Conservation (phyloP, 257 asterid species). For the Cinchona pubescens region DNA sequence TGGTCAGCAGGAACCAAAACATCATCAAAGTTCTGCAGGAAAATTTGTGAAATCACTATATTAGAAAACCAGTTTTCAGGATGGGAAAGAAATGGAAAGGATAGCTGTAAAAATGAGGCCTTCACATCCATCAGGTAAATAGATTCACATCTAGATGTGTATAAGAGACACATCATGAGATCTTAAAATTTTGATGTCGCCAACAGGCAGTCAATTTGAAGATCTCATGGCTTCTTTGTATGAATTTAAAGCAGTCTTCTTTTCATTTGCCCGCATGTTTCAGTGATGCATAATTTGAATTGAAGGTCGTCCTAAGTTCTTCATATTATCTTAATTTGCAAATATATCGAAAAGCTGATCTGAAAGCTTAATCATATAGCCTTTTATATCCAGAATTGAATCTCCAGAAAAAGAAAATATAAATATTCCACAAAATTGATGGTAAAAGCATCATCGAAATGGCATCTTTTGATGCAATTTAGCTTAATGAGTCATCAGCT, state of each 20-base stretch:
- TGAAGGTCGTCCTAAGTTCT: neutral
- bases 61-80: neutral
- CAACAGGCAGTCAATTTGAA: neutral
- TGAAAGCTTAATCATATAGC: neutral
- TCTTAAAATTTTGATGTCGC: too few relatives aligned
- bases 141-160: too few relatives aligned
- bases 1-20: slow-evolving; percentile 95
- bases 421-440: neutral
- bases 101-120: neutral
- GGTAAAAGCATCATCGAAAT: neutral
- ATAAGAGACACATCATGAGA: too few relatives aligned
- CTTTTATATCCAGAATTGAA: neutral
- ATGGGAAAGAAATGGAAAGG: neutral
- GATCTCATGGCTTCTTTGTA: neutral
- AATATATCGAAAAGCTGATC: neutral
- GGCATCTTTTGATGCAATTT: neutral
- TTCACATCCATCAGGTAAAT: neutral
- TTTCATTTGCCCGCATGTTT: neutral
- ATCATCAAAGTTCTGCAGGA: slow-evolving; percentile 90
- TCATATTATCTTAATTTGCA: neutral
- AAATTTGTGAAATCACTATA: neutral
- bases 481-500: neutral
- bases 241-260: neutral
- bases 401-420: neutral
- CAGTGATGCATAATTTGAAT: neutral